phyloP scores from a whole-genome alignment of 2,329 filamentous ascomycete species.

The Emmonsiellopsis sp. region DNA sequence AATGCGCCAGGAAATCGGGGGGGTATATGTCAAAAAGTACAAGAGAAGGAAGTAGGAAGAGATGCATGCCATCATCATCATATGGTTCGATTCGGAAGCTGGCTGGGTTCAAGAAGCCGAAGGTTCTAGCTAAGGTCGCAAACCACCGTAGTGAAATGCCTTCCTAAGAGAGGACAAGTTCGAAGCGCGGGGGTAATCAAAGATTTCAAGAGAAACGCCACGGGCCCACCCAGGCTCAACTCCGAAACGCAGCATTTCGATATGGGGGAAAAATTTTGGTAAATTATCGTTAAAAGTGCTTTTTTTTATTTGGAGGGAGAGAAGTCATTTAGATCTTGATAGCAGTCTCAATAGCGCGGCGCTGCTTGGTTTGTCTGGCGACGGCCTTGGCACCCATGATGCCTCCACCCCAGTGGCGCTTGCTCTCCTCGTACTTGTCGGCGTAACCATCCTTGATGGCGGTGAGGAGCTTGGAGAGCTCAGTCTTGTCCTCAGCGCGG shows the following conservation, averaged over 20 bases:
- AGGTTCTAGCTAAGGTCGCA: neutral
- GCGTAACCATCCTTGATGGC: slow-evolving; percentile 97
- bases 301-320: slow-evolving; percentile 51
- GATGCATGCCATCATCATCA: neutral
- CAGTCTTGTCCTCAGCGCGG: slow-evolving; percentile 94
- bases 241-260: neutral
- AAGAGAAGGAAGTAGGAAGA: neutral
- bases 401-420: slow-evolving; percentile 97
- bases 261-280: neutral
- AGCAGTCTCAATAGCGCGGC: slow-evolving; percentile 85
- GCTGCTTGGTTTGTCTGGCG: slow-evolving; percentile 69
- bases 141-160: neutral
- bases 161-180: neutral
- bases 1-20: neutral
- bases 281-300: neutral
- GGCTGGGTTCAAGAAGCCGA: neutral
- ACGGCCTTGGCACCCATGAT: slow-evolving; percentile 97
- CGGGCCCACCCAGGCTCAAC: neutral
- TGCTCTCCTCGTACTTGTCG: slow-evolving; percentile 85
- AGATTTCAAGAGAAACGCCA: neutral
- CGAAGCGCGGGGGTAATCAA: neutral
- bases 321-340: slow-evolving; percentile 82
- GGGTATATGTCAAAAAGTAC: neutral
- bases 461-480: slow-evolving; percentile 92
- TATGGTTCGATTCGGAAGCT: neutral